Percentiles rank a stretch among this genome's conserved stretches.
Conservation (phyloP, 495 filamentous ascomycete genomes). For the Pyronema domesticum region DNA sequence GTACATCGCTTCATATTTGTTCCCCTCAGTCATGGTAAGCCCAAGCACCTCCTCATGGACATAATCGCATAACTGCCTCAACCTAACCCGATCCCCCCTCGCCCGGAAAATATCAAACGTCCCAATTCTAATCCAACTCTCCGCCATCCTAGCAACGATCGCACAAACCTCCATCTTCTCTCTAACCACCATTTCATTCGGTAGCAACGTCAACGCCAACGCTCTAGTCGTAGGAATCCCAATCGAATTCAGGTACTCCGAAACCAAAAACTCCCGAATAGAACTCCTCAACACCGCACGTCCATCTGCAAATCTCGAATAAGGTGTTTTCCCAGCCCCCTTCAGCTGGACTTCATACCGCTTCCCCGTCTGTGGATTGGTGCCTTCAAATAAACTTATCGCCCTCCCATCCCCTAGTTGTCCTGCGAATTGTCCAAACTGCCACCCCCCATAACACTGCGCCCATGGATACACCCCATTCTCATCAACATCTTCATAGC, state of each 20-base stretch:
- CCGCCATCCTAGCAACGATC: slow-evolving; percentile 79
- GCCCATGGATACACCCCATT: slow-evolving; percentile 78
- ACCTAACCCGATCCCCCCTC: slow-evolving; percentile 56
- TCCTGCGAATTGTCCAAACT: slow-evolving; percentile 80
- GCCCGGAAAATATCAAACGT: slow-evolving; percentile 79
- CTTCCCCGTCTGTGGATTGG: slow-evolving; percentile 49
- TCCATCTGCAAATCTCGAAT: slow-evolving; percentile 93
- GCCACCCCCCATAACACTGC: slow-evolving; percentile 87
- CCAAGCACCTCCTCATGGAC: slow-evolving; percentile 69
- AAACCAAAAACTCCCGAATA: slow-evolving; percentile 85
- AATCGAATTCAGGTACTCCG: slow-evolving; percentile 68
- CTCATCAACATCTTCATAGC: slow-evolving; percentile 37
- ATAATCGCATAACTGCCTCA: slow-evolving; percentile 59
- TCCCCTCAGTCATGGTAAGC: slow-evolving; percentile 44
- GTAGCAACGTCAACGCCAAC: slow-evolving; percentile 58
- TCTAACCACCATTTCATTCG: slow-evolving; percentile 50
- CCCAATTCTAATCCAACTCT: slow-evolving; percentile 78
- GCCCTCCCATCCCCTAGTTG: slow-evolving; percentile 91
- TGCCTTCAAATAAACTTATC: slow-evolving; percentile 81
- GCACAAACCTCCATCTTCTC: slow-evolving; percentile 86
- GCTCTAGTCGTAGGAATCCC: slow-evolving; percentile 75
- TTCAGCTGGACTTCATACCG: slow-evolving; percentile 88
- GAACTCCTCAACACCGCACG: slow-evolving; percentile 81
- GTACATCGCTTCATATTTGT: slow-evolving; percentile 73
- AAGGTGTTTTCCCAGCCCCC: slow-evolving; percentile 81